A percentile compares a stretch with the other conserved stretches of the same genome.
These are phyloP conservation scores for Colletotrichum spaethianum DNA, from an alignment of 2,329 filamentous ascomycete species.

Conservation along the genomic window DNA sequence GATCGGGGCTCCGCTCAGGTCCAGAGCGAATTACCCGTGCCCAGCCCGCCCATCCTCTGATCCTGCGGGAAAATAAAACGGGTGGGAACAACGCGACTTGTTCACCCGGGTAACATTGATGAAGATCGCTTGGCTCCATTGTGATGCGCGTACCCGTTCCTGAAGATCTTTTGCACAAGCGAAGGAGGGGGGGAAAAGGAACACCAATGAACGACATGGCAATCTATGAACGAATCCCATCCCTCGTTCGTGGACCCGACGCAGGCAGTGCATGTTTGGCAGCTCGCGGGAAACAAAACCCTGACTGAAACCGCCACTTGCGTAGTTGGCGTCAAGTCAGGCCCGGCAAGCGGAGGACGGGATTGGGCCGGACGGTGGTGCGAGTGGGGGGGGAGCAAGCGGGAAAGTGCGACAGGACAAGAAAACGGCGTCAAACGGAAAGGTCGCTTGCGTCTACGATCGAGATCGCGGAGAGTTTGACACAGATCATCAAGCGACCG, in stretches of 20 bases:
- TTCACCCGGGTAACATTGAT: not conserved
- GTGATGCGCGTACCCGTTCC: not conserved
- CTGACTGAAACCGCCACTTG: conserved; percentile 38
- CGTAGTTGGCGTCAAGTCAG: conserved; percentile 25
- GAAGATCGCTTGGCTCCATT: not conserved
- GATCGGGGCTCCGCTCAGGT: not conserved
- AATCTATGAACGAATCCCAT: not conserved
- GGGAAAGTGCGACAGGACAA: not conserved
- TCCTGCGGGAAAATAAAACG: too few relatives aligned
- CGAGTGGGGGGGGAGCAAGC: not conserved
- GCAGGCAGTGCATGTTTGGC: not conserved
- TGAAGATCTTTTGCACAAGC: not conserved
- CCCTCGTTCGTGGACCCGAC: not conserved
- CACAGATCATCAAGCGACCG: not conserved
- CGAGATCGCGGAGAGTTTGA: not conserved
- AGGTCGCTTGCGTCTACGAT: conserved; percentile 12
- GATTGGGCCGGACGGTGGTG: not conserved
- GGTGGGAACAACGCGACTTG: not conserved
- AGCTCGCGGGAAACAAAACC: not conserved
- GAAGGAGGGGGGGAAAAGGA: not conserved
- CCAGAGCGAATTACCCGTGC: too few relatives aligned
- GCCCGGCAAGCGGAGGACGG: not conserved
- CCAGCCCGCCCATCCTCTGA: not conserved
- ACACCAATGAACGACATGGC: not conserved
- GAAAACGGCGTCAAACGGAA: not conserved